Evolutionary conservation across 352 stramenopile species (phyloP).

Genomic region (Saprolegnia diclina): DNA sequence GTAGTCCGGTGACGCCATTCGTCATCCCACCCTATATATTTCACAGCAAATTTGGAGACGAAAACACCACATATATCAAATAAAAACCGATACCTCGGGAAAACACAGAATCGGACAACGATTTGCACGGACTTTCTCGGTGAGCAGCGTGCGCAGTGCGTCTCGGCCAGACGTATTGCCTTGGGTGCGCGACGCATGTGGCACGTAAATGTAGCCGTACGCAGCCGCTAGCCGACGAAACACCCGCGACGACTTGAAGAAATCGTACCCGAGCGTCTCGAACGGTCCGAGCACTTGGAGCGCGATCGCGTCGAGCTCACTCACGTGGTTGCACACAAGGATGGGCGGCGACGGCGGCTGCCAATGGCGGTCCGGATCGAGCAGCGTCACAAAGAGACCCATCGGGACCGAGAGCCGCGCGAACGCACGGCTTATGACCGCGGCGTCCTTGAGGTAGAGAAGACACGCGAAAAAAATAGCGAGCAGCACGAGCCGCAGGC

Average conservation of each 20-base stretch:
- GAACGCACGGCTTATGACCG: slow-evolving; percentile 29
- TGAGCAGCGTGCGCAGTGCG: slow-evolving; percentile 53
- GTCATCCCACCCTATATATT: slow-evolving; percentile 58
- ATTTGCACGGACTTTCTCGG: slow-evolving; percentile 41
- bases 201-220: slow-evolving; percentile 59
- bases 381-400: slow-evolving; percentile 42
- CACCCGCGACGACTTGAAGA: slow-evolving; percentile 63
- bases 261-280: slow-evolving; percentile 70
- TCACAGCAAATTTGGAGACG: too few relatives aligned
- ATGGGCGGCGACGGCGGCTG: slow-evolving; percentile 34
- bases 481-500: slow-evolving; percentile 42
- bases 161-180: slow-evolving; percentile 45
- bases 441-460: too few relatives aligned
- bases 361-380: slow-evolving; percentile 41
- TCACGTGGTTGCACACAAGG: slow-evolving; percentile 71
- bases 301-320: slow-evolving; percentile 61
- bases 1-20: slow-evolving; percentile 51
- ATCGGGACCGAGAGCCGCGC: slow-evolving; percentile 38
- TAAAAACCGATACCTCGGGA: slow-evolving; percentile 55
- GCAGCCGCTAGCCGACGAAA: slow-evolving; percentile 55
- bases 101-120: slow-evolving; percentile 57
- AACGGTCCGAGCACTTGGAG: slow-evolving; percentile 39
- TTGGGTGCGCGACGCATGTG: slow-evolving; percentile 56
- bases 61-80: too few relatives aligned
- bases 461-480: slow-evolving; percentile 34